Percentiles rank a stretch among this genome's conserved stretches.
These are phyloP conservation scores for Candida takata DNA, from an alignment of 805 yeast genomes.

Conservation along the genomic window DNA sequence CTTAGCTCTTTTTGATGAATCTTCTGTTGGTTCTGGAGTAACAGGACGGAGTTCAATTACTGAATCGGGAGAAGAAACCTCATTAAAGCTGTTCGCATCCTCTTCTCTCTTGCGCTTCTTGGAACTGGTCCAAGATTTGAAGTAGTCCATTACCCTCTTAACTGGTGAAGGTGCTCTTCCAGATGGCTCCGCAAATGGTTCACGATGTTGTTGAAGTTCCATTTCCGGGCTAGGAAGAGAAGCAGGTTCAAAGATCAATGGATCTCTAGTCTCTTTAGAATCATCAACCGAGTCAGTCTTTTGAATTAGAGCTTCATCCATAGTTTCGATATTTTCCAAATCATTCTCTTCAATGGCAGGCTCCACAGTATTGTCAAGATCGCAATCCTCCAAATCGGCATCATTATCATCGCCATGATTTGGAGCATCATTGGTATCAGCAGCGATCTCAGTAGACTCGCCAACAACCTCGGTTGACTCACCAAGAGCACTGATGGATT, in stretches of 20 bases:
- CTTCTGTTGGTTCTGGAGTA: background rate
- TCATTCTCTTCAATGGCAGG: background rate
- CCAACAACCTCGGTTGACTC: background rate
- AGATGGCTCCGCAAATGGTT: too few species aligned
- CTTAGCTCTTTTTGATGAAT: slow-evolving; percentile 4
- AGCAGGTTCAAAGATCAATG: too few species aligned
- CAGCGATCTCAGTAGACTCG: slow-evolving; percentile 2
- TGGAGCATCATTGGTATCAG: background rate
- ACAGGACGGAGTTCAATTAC: too few species aligned
- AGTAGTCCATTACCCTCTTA: slow-evolving; percentile 1
- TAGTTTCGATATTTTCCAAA: background rate
- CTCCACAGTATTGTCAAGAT: too few species aligned
- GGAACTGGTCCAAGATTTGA: background rate
- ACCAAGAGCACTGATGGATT: slow-evolving; percentile 1
- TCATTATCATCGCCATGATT: background rate
- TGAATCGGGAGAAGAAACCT: background rate
- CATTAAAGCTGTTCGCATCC: background rate
- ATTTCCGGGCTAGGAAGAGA: too few species aligned
- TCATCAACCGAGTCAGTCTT: background rate
- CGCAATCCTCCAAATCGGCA: background rate
- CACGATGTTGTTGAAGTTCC: too few species aligned
- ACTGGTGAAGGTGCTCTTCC: background rate
- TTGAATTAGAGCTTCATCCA: background rate
- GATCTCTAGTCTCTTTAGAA: background rate
- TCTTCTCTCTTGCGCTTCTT: slow-evolving; percentile 3